Conservation (phyloP, 1,139 yeast genomes). For the Groenewaldozyma auringiensis region DNA sequence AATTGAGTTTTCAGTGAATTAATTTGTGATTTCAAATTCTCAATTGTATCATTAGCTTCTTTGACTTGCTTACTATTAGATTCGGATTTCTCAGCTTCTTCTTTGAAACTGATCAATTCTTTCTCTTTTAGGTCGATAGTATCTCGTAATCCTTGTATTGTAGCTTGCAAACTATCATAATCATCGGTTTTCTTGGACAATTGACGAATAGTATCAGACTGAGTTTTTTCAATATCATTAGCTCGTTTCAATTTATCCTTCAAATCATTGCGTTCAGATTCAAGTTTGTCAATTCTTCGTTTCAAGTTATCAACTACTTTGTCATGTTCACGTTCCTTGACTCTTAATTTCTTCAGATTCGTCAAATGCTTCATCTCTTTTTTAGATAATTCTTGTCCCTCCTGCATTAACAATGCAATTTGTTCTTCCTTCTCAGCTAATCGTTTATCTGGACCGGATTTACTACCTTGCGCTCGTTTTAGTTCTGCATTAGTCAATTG, state of each 20-base stretch:
- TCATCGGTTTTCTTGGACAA: constrained; percentile 19
- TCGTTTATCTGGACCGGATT: constrained; percentile 21
- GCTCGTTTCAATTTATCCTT: constrained; percentile 13
- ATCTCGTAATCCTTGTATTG: constrained; percentile 11
- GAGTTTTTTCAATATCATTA: constrained; percentile 17
- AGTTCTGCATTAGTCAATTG: constrained; percentile 23
- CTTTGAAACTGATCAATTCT: constrained; percentile 18
- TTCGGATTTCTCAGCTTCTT: constrained; percentile 21
- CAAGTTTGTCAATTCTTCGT: constrained; percentile 17
- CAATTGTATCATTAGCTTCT: constrained; percentile 17
- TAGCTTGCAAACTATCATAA: constrained; percentile 17
- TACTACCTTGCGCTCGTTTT: constrained; percentile 20
- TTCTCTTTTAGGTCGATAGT: constrained; percentile 17
- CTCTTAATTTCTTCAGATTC: constrained; percentile 54
- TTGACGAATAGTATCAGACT: constrained; percentile 15
- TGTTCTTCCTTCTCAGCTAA: constrained; percentile 46
- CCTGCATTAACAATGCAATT: constrained; percentile 56
- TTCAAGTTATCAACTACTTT: constrained; percentile 18
- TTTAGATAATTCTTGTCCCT: constrained; percentile 70
- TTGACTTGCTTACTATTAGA: constrained; percentile 18
- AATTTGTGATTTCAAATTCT: constrained; percentile 16
- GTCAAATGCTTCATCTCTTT: constrained; percentile 67
- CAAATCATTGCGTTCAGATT: constrained; percentile 16
- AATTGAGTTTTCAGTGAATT: constrained; percentile 14
- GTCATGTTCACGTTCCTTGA: constrained; percentile 36